Base-by-base conservation (phyloP, 2,329 filamentous ascomycete genomes). In the Verticillium klebahnii region DNA sequence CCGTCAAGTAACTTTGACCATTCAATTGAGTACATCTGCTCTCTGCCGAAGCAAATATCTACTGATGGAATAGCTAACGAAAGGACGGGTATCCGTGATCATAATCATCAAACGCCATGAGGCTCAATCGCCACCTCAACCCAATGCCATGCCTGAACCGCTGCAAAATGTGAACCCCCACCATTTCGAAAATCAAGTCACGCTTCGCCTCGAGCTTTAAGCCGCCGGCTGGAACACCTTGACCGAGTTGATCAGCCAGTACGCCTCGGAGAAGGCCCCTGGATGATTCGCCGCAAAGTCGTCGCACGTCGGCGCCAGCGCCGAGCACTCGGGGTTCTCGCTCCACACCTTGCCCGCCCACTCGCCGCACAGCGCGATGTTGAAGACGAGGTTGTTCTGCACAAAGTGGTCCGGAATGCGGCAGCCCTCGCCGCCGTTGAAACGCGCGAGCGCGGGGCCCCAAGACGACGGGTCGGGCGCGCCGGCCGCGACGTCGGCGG, bases 301-400 rank as follows among this genome's bases (percentile, higher is more conserved):
- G 32, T 87, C 72, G 78, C 93, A 97, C 1, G 86, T 88, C 45
- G 75, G 64, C 0, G 86, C 90, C 66, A 85, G 79, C 50, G 82
- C 75, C 1, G 81, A 76, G 73, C 90, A 93, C 54, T 83, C 81
- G 5, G 75, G 64, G 63, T 87, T 81, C 36, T 73, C 70, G 57
- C 70, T 69, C 89, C 90, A 96, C 37, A 88, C 85, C 52, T 78
- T 72, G 29, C 91, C 91, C 8, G 93, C 93, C 93, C 93, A 97
- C 70, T 89, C 85, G 23, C 93, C 93, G 74, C 93, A 97, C 73
- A 96, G 92, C 6, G 90, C 90, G 1, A 88, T 95, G 76, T 94
- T 87, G 74, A 95, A 88, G 65, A 94, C 85, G 65, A 97, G 87
- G 68, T 89, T 85, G 78, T 96, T 84, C 63, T 89, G 75, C 63